Evolutionary conservation across 257 asterid genomes (phyloP), one percentile per base, ranked within the genome.

Genomic region (Knoxia roxburghii): DNA sequence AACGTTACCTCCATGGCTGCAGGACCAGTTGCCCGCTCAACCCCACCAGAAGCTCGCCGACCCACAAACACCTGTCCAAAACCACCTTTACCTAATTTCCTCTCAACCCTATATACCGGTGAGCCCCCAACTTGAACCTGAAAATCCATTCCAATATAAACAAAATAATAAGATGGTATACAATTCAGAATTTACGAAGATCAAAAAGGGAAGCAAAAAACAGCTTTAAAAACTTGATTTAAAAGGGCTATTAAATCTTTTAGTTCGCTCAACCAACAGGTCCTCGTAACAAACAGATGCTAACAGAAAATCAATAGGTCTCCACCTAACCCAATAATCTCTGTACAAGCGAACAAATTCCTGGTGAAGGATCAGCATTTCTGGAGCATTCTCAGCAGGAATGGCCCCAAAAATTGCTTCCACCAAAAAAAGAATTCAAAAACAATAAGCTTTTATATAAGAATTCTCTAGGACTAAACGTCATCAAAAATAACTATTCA

Each of bases 51-150:
- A n/a, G 64, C 63, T 41, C 85, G 83, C 51, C 83, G 78, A 40
- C 85, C 85, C 73, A 78, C 43, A 70, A 75, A 81, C 24, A 81
- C 85, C 68, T 81, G 85, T 3, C 85, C 85, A 70, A 81, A 81
- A 32, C 85, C 85, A 65, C 85, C 85, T 66, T 81, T 77, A 61
- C 85, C 85, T 41, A 81, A 70, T 72, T 75, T 81, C 79, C 79
- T 77, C 51, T 81, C 85, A 56, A 81, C 81, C 74, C 70, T 75
- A 48, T 81, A 81, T 30, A 72, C 24, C 0, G 85, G 85, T 6
- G 85, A 81, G 52, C 76, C 78, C 39, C 85, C 85, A 17, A 81
- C 80, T 77, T 77, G 83, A 58, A 81, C 85, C 85, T 81, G 77
- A 69, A 65, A 66, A 29, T 63, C 65, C 63, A 70, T 23, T 52